Evolutionary conservation across 371 early-diverging fungal genomes (phyloP), one percentile per base, ranked within the genome.

Genomic region (Mucor saturninus): DNA sequence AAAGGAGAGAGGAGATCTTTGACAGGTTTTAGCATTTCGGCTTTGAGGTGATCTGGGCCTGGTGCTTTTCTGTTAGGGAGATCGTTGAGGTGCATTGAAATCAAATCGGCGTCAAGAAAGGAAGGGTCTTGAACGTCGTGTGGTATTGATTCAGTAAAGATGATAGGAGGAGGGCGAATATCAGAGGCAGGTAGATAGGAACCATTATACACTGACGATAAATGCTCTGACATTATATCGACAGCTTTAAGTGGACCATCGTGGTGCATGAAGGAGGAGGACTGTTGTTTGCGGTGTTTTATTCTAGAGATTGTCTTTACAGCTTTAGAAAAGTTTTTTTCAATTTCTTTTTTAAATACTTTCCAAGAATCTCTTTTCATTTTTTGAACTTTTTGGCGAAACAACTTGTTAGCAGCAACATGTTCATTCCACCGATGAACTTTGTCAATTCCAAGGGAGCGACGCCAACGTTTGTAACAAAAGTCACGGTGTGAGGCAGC

Each of bases 21-120:
- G 5, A 2, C 59, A 0, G 72, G 61, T 32, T 67, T 58, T 0
- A 75, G 45, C 75, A 75, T 75, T 32, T 68, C 69, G 11, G 62
- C 57, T 21, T 57, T 54, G 13, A 75, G 21, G 38, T 69, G 72
- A 26, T 75, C 75, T 8, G 35, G 9, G 39, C 75, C 72, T 26
- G 71, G 69, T 2, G 69, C 62, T 28, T 69, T 68, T 1, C 55
- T 37, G 2, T 29, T 38, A 0, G 72, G 61, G 0, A 69, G 55
- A 0, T 31, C n/a, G 4, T 39, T 29, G 3, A 62, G 49, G 5
- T n/a, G 8, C 8, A 10, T 6, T 1, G 3, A n/a, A 4, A 59
- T 50, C 1, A n/a, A n/a, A 48, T 54, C 55, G n/a, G 5, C 26
- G 50, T 26, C 39, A 21, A 55, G 56, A 4, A 21, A 4, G 13